Percentiles rank a stretch among this genome's conserved stretches.
phyloP scores from a whole-genome alignment of 108 stramenopile genomes.

The Cyclostephanos invisitatus region DNA sequence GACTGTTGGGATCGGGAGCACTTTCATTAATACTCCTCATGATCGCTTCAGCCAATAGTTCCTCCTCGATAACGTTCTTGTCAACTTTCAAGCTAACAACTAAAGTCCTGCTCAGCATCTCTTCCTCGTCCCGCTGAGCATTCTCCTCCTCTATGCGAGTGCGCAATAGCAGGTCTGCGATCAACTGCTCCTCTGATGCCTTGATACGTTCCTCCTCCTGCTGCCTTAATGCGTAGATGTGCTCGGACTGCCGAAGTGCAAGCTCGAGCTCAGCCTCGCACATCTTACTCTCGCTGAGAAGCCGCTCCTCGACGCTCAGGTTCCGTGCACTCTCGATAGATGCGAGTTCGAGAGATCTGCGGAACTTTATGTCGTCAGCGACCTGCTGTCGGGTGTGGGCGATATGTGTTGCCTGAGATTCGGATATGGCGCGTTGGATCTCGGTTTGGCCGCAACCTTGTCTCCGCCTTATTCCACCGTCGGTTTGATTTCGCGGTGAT shows the following conservation, averaged over 20 bases:
- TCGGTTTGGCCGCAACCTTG: background rate
- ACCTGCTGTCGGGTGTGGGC: constrained; percentile 24
- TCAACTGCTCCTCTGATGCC: constrained; percentile 1
- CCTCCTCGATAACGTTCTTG: background rate
- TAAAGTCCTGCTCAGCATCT: background rate
- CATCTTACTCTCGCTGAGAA: background rate
- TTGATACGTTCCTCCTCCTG: background rate
- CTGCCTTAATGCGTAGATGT: background rate
- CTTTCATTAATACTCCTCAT: background rate
- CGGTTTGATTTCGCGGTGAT: background rate
- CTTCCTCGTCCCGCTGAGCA: background rate
- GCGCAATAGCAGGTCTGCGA: background rate
- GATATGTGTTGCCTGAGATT: constrained; percentile 15
- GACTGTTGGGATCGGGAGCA: background rate
- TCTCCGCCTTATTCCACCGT: background rate
- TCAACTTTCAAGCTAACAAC: background rate
- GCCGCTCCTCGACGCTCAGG: constrained; percentile 1
- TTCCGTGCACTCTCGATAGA: constrained; percentile 1
- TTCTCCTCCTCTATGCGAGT: constrained; percentile 11
- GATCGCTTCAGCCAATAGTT: constrained; percentile 1
- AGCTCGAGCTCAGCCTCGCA: constrained; percentile 6
- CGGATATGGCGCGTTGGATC: constrained; percentile 9
- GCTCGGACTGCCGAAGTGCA: constrained; percentile 13
- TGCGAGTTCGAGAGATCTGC: constrained; percentile 14
- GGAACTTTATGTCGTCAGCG: constrained; percentile 21